Evolutionary conservation across 2,329 filamentous ascomycete genomes (phyloP), one percentile per base, ranked within the genome.

Genomic region (Xylaria sp.): DNA sequence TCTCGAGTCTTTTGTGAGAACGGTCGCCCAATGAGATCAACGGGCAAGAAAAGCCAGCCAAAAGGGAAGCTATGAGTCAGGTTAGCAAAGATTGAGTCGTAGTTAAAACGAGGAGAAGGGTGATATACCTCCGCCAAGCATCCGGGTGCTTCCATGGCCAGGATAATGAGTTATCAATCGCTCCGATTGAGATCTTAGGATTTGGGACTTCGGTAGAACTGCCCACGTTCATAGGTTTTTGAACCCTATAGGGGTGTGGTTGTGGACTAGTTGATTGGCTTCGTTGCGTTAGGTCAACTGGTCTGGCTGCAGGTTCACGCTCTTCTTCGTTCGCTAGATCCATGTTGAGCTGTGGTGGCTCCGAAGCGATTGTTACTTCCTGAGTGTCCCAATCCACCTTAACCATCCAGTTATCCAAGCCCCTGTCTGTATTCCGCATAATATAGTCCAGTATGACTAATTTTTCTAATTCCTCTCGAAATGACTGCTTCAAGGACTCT

Each of bases 101-200:
- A 28, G 10, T 25, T 4, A 56, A 28, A 28, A n/a, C 15, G 23
- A 32, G 18, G 13, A 5, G 10, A 39, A 52, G 23, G 28, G 62
- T 32, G 15, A 63, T 78, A 72, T 77, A 84, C 85, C 86, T 90
- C 78, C 88, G 83, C 87, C 90, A 92, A 39, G 95, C 96, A 84
- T 99, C 95, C 0, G 95, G 95, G 76, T 98, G 95, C 80, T 98
- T 98, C 96, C 95, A 99, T 1, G 96, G 96, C 94, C 96, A 99
- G 1, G 96, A 98, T 73, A 99, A 82, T 73, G 94, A 98, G 81
- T 99, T 99, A 81, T 99, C 96, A 74, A 99, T 99, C 66, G 96
- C 96, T 56, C 96, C 96, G 65, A 99, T 87, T 3, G 88, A 89
- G 67, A 98, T 91, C 28, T 87, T 85, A 8, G 92, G 86, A 68